Base-by-base conservation (phyloP, 208 protist species). In the Trypanosoma caninum region DNA sequence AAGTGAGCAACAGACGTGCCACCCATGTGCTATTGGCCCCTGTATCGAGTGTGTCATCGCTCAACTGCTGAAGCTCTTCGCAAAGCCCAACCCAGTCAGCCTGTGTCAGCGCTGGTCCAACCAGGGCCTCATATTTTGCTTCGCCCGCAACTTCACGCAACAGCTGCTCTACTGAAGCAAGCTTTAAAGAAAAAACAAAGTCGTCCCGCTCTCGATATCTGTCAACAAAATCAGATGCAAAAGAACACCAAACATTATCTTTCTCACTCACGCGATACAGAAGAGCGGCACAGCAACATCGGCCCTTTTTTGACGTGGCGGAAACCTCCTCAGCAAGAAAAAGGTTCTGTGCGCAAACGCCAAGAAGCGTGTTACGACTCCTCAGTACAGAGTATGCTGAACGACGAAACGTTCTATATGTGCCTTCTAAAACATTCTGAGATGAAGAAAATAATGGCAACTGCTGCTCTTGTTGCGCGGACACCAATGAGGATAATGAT, bases 331-430 rank as follows among this genome's bases (percentile, higher is more conserved):
- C 40, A 11, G 55, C 14, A 3, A 68, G 55, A 11, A 78, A 56
- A 40, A 89, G 44, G 16, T 66, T 62, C 16, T 72, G 41, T 4
- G 74, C 69, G 42, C 85, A 93, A 30, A 55, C 55, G 10, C 66
- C 74, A 6, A 71, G 72, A 11, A 52, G 41, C 2, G 52, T 63
- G 18, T 76, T 72, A 22, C 74, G 73, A 23, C 73, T 80, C 16
- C 82, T 62, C 16, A 93, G 64, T 14, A 89, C 74, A 0, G 85
- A 72, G 41, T 82, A 93, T 2, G 82, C 74, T 2, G 85, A 93
- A n/a, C 85, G 85, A 53, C 44, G 50, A 1, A 35, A 30, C 16
- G 59, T 72, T 16, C 0, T 67, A 48, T 33, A 46, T 20, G 46
- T 59, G 58, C 37, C 56, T 16, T 11, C 27, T 18, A 37, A 14